Evolutionary conservation across 176 grass and related monocot genomes (phyloP), one percentile per base, ranked within the genome.

Genomic region (Hsuehochloa calcarea): DNA sequence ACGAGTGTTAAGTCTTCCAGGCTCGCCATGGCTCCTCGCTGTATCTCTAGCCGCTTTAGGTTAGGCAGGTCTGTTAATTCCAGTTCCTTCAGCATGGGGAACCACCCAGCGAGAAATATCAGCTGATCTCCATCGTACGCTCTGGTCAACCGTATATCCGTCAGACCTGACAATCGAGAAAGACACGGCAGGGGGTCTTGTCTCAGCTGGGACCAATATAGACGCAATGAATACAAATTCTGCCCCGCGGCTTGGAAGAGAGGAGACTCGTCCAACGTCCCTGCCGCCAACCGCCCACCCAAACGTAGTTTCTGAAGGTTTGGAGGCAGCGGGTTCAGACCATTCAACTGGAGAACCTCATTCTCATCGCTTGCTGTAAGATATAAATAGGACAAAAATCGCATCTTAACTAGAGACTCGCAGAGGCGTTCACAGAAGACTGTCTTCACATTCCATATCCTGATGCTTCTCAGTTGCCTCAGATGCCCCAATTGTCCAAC

Each of bases 71-170:
- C 23, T 27, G 0, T 3, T 50, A 84, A 73, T 2, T 0, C 0
- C 1, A 89, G 49, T 6, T 0, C 1, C 14, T 84, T 81, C 54
- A 89, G 31, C 20, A 67, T 89, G 17, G 75, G 87, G 2, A 89
- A 89, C 55, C 87, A 89, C 0, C 69, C 11, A 0, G 9, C 4
- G 10, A 11, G 10, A 80, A 89, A 80, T 40, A 23, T 2, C 52
- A 89, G 15, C n/a, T 80, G 0, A 4, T 89, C 22, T 10, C 87
- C 82, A 0, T 12, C 45, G 46, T 89, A 89, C 81, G 87, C 75
- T 60, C 16, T 75, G 0, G 8, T 4, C 8, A 89, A 34, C 26
- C 29, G 1, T 29, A 29, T 0, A 29, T 29, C 29, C 2, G 66
- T 82, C 11, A 87, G 58, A 20, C 68, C 82, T 51, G 25, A 3